phyloP scores from a whole-genome alignment of 805 yeast genomes.

The Saccharomycopsis capsularis region DNA sequence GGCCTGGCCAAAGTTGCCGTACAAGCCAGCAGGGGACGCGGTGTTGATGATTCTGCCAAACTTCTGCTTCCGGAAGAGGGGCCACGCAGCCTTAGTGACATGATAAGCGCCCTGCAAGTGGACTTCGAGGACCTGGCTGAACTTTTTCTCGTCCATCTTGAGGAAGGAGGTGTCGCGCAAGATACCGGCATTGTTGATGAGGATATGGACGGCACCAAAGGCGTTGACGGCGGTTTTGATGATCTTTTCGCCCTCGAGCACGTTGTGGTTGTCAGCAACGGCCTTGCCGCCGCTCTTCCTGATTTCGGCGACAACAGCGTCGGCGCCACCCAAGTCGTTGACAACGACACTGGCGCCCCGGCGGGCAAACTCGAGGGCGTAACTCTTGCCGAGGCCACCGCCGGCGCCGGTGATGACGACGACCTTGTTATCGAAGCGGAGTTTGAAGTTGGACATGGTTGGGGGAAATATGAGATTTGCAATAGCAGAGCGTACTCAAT shows the following conservation, averaged over 20 bases:
- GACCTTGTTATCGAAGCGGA: slow-evolving; percentile 65
- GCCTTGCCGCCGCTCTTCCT: slow-evolving; percentile 72
- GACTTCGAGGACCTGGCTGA: slow-evolving; percentile 72
- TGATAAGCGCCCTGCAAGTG: slow-evolving; percentile 87
- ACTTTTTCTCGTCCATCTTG: slow-evolving; percentile 78
- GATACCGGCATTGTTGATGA: slow-evolving; percentile 93
- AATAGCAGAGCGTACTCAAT: too few relatives aligned
- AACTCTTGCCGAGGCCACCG: slow-evolving; percentile 88
- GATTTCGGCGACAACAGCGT: slow-evolving; percentile 82
- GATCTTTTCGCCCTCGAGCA: slow-evolving; percentile 74
- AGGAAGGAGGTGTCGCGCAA: slow-evolving; percentile 80
- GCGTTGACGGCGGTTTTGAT: slow-evolving; percentile 77
- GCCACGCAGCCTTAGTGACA: slow-evolving; percentile 89
- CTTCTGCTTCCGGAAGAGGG: slow-evolving; percentile 71
- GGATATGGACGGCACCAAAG: slow-evolving; percentile 82
- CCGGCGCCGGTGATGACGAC: slow-evolving; percentile 97
- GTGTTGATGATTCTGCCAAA: slow-evolving; percentile 89
- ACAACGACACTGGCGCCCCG: slow-evolving; percentile 95
- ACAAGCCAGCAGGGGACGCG: slow-evolving; percentile 95
- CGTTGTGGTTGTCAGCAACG: slow-evolving; percentile 88
- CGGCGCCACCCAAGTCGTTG: slow-evolving; percentile 94
- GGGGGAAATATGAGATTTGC: too few relatives aligned
- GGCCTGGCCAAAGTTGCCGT: slow-evolving; percentile 95
- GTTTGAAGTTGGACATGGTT: too few relatives aligned
- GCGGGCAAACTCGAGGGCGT: slow-evolving; percentile 79